Evolutionary conservation across 805 yeast species (phyloP), one percentile per base, ranked within the genome.

Genomic region (Cyberlindnera lachancei): DNA sequence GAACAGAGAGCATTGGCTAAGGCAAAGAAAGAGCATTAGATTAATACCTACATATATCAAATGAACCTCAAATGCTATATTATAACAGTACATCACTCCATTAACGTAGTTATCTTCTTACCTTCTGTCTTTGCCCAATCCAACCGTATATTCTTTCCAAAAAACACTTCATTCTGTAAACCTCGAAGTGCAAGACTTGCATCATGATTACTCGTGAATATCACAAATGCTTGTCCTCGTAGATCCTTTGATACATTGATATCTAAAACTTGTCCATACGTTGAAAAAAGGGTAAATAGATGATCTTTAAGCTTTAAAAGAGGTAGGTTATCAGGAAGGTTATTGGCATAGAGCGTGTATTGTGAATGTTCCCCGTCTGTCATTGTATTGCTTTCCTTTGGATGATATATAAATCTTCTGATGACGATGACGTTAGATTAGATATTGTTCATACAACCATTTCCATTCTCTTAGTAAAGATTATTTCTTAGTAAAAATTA

Each of bases 181-280:
- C 67, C 53, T 23, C 64, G 59, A 39, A 68, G 30, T 0, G 85
- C 84, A 29, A 59, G 30, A 10, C 65, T 59, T 0, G 87, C 77
- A 26, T 68, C 70, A 15, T 64, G 66, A 2, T 59, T 36, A 16
- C 67, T 64, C 21, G 68, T 62, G 41, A 76, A 64, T 2, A 70
- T 58, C 3, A 80, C 53, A 59, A 79, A 81, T 0, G 86, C 87
- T 47, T 78, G 85, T 0, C 86, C 87, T 35, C 83, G 59, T 41
- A 65, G 55, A 35, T 60, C 65, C 34, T 62, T 62, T 23, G 63
- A 52, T 17, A 68, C 50, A 29, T 63, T 53, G 9, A 82, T 62
- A 9, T 70, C 68, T 5, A 79, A 48, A 3, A 82, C 70, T 46
- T 79, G 86, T 0, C 86, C 87, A 51, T 65, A 79, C 1, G 76